Evolutionary conservation across 1,139 yeast genomes (phyloP).

Genomic region (Nakaseomyces glabratus): DNA sequence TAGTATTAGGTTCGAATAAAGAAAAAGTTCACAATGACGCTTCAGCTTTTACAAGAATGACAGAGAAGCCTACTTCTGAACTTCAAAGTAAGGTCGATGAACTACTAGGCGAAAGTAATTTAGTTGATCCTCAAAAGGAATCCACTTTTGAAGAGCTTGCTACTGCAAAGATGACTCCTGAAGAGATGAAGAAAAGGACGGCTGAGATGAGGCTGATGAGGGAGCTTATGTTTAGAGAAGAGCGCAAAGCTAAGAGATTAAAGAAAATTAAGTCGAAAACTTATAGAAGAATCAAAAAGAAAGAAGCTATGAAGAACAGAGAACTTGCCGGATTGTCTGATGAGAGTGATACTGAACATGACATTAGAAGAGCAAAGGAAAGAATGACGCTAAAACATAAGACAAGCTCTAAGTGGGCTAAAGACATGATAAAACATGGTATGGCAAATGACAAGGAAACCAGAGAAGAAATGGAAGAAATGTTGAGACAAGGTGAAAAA

Average conservation of each 20-base stretch:
- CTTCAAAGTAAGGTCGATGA: conserved; percentile 59
- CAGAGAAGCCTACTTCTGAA: conserved; percentile 44
- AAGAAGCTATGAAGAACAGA: conserved; percentile 64
- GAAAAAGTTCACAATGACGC: conserved; percentile 38
- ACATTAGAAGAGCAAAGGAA: conserved; percentile 71
- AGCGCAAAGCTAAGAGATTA: conserved; percentile 78
- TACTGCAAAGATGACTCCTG: conserved; percentile 70
- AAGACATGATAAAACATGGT: conserved; percentile 81
- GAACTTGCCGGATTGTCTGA: conserved; percentile 59
- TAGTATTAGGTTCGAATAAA: conserved; percentile 51
- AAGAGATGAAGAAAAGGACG: conserved; percentile 70
- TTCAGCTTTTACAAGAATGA: conserved; percentile 46
- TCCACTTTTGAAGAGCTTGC: conserved; percentile 83
- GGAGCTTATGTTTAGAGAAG: conserved; percentile 93
- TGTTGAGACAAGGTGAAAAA: conserved; percentile 80
- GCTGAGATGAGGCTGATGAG: conserved; percentile 84
- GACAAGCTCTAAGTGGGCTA: conserved; percentile 85
- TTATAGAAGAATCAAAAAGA: conserved; percentile 77
- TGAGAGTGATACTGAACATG: conserved; percentile 53
- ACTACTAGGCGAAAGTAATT: conserved; percentile 54
- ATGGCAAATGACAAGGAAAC: conserved; percentile 77
- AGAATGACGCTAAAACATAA: conserved; percentile 89
- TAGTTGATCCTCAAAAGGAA: conserved; percentile 65
- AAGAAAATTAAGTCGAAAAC: conserved; percentile 92
- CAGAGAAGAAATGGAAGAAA: conserved; percentile 85